phyloP scores from a whole-genome alignment of 148 eudicot species.

The Linanthus parryae region DNA sequence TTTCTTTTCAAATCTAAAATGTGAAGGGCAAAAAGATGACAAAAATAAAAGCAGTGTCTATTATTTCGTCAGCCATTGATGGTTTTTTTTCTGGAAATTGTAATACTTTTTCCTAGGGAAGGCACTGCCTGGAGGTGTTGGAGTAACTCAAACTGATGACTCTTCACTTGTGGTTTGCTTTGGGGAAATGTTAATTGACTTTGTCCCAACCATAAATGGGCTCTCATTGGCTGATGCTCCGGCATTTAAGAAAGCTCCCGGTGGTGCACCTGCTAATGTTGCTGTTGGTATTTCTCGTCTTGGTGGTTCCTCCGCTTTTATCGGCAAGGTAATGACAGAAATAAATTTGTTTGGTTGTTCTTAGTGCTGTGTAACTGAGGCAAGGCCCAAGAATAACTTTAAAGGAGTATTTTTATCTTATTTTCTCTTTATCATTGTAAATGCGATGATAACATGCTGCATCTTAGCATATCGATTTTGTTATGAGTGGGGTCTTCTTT shows the following conservation, averaged over 20 bases:
- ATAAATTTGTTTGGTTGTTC: neutral
- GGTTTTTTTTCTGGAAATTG: too few species aligned
- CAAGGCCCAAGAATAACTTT: too few species aligned
- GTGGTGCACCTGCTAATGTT: slow-evolving; percentile 99
- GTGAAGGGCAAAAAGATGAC: too few species aligned
- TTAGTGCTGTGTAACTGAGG: neutral
- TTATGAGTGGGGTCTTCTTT: too few species aligned
- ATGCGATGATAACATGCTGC: too few species aligned
- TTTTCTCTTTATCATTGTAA: too few species aligned
- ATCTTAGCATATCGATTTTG: too few species aligned
- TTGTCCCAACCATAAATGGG: slow-evolving; percentile 88
- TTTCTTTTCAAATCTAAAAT: too few species aligned
- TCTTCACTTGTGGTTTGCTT: slow-evolving; percentile 91
- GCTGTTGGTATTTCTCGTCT: slow-evolving; percentile 97
- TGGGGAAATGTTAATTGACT: slow-evolving; percentile 98
- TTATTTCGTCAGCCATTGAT: too few species aligned
- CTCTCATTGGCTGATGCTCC: slow-evolving; percentile 90
- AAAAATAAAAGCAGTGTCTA: too few species aligned
- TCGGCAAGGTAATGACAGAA: slow-evolving; percentile 69
- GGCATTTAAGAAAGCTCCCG: slow-evolving; percentile 96
- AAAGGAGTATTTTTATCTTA: too few species aligned
- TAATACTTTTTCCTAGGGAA: too few species aligned
- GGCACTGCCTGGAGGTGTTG: slow-evolving; percentile 41
- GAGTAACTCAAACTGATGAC: slow-evolving; percentile 39
- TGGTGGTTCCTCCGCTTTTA: slow-evolving; percentile 92